Percentiles rank a stretch among this genome's conserved stretches.
These are phyloP conservation scores for Colletotrichum sp. DNA, from an alignment of 2,329 filamentous ascomycete species.

Conservation along the genomic window DNA sequence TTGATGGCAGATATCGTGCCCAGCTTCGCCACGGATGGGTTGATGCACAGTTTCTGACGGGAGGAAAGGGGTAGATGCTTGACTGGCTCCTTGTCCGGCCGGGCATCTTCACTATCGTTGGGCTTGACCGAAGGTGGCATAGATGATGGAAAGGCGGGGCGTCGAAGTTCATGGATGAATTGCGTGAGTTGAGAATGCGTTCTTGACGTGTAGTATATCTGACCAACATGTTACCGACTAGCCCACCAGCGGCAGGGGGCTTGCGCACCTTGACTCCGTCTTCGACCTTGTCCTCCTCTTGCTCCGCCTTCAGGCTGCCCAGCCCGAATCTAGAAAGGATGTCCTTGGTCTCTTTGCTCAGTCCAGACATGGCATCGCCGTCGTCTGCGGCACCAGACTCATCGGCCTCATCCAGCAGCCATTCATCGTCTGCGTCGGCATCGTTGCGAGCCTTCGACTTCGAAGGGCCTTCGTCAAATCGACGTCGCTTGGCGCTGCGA, in stretches of 20 bases:
- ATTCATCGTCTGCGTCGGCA: slow-evolving; percentile 66
- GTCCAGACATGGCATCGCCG: slow-evolving; percentile 51
- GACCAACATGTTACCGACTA: slow-evolving; percentile 33
- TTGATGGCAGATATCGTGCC: slow-evolving; percentile 83
- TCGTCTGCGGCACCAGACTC: slow-evolving; percentile 41
- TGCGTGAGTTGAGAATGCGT: slow-evolving; percentile 93
- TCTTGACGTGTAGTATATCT: slow-evolving; percentile 89
- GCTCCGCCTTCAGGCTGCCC: slow-evolving; percentile 38
- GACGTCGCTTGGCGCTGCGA: slow-evolving; percentile 51
- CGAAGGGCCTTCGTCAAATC: slow-evolving; percentile 39
- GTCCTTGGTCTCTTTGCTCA: slow-evolving; percentile 78
- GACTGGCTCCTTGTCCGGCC: slow-evolving; percentile 47
- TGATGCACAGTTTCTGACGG: slow-evolving; percentile 88
- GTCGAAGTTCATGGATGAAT: slow-evolving; percentile 81
- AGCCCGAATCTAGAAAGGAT: slow-evolving; percentile 72
- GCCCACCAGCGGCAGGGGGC: background rate
- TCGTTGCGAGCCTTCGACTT: slow-evolving; percentile 18
- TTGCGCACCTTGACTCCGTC: slow-evolving; percentile 70
- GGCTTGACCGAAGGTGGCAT: slow-evolving; percentile 51
- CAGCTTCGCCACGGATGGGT: slow-evolving; percentile 77
- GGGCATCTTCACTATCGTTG: background rate
- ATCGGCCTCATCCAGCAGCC: slow-evolving; percentile 74
- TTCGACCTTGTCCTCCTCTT: slow-evolving; percentile 52
- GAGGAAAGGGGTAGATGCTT: slow-evolving; percentile 88
- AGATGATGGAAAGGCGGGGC: slow-evolving; percentile 78